Evolutionary conservation across 2,329 filamentous ascomycete genomes (phyloP).

Genomic region (Xylaria polymorpha): DNA sequence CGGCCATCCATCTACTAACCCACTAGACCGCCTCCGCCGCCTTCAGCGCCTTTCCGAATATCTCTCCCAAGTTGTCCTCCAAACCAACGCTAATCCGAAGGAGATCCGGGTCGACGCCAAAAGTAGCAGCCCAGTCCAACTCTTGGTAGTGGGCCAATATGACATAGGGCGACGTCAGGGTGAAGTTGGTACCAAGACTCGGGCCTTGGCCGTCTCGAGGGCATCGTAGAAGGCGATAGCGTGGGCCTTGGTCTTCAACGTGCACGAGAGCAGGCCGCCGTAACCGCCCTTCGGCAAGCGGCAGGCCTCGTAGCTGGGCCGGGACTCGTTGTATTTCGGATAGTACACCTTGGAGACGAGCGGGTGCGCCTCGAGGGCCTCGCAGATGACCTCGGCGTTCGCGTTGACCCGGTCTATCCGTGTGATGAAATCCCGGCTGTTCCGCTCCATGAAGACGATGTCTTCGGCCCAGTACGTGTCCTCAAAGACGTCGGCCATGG

Average conservation of each 20-base stretch:
- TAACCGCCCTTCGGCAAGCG: constrained; percentile 82
- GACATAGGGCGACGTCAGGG: constrained; percentile 89
- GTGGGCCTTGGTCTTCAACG: constrained; percentile 76
- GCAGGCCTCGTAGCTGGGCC: constrained; percentile 80
- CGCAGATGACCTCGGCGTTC: constrained; percentile 86
- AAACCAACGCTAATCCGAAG: constrained; percentile 90
- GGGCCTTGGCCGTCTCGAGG: constrained; percentile 89
- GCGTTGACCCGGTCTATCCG: constrained; percentile 86
- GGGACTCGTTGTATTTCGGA: constrained; percentile 80
- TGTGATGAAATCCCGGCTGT: constrained; percentile 89
- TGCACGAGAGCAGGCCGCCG: constrained; percentile 87
- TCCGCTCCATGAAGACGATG: constrained; percentile 92
- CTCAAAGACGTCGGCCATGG: constrained; percentile 76
- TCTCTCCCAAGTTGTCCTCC: constrained; percentile 75
- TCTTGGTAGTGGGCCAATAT: constrained; percentile 92
- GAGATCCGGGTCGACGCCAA: constrained; percentile 83
- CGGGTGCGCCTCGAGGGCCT: constrained; percentile 70
- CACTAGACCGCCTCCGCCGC: constrained; percentile 57
- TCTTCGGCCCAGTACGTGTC: constrained; percentile 96
- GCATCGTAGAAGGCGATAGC: constrained; percentile 87
- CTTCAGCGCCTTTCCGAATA: constrained; percentile 76
- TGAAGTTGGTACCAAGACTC: constrained; percentile 96
- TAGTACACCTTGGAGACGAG: constrained; percentile 85
- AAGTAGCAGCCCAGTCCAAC: constrained; percentile 87
- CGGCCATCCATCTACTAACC: not conserved